phyloP scores from a whole-genome alignment of 371 early-diverging fungal genomes.

The Choanephora cucurbitarum region DNA sequence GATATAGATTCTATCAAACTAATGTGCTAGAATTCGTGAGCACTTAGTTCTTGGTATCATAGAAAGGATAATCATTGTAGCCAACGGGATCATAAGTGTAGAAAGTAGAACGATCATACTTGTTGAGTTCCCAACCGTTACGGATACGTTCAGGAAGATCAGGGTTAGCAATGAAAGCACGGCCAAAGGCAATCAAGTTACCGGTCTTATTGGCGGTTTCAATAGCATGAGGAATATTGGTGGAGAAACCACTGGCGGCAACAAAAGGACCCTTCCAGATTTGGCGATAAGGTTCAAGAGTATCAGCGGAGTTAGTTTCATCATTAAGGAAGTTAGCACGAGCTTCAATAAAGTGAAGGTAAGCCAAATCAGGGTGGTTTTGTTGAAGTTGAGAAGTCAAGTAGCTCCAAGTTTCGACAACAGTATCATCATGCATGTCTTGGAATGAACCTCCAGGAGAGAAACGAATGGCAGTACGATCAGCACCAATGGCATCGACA shows the following conservation, averaged over 20 bases:
- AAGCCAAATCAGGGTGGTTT: constrained; percentile 24
- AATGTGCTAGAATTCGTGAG: too few relatives aligned
- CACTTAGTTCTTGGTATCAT: constrained; percentile 6
- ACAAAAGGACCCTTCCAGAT: constrained; percentile 35
- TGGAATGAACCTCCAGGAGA: constrained; percentile 17
- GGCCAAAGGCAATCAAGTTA: constrained; percentile 35
- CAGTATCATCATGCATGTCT: constrained; percentile 33
- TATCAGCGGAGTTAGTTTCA: neutral
- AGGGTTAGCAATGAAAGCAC: constrained; percentile 41
- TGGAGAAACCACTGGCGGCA: constrained; percentile 20
- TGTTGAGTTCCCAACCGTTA: constrained; percentile 24
- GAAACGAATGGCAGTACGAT: constrained; percentile 22
- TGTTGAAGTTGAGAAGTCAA: constrained; percentile 18
- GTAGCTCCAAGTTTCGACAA: constrained; percentile 31
- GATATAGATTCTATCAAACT: too few relatives aligned
- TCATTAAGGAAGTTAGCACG: constrained; percentile 21
- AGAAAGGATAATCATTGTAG: constrained; percentile 36
- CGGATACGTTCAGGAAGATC: constrained; percentile 33
- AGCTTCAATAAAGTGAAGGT: constrained; percentile 31
- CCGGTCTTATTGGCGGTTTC: constrained; percentile 25
- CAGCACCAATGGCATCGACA: constrained; percentile 32
- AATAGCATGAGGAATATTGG: constrained; percentile 17
- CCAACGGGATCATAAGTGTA: constrained; percentile 22
- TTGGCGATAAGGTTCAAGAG: constrained; percentile 29
- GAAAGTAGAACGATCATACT: constrained; percentile 32